These are phyloP conservation scores for Debaryomyces nepalensis DNA, from an alignment of 1,139 yeast genomes.

Conservation along the genomic window DNA sequence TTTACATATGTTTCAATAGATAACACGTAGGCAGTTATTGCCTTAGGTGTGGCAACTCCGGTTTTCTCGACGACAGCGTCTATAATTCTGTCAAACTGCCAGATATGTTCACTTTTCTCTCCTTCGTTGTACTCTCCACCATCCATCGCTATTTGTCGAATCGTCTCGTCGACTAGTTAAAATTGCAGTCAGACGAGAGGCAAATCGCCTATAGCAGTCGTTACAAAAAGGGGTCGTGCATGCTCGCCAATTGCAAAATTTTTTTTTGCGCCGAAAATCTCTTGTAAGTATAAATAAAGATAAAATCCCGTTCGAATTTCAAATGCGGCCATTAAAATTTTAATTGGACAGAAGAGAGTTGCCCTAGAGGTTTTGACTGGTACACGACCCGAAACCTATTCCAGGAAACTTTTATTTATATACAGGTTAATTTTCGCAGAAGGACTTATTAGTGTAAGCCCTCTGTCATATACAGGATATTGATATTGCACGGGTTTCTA, in stretches of 20 bases:
- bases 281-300: conserved; percentile 14
- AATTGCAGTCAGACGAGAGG: conserved; percentile 8
- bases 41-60: too few relatives aligned
- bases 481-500: conserved; percentile 2
- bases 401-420: neutral
- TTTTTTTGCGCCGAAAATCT: conserved; percentile 12
- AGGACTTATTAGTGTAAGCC: neutral
- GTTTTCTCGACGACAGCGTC: too few relatives aligned
- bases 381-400: conserved; percentile 5
- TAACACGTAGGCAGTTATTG: conserved; percentile 8
- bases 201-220: conserved; percentile 4
- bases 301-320: conserved; percentile 12
- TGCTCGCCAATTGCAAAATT: conserved; percentile 6
- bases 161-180: too few relatives aligned
- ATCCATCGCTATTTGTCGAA: too few relatives aligned
- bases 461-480: neutral
- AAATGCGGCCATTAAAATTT: conserved; percentile 12
- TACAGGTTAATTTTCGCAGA: neutral
- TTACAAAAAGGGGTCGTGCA: conserved; percentile 3
- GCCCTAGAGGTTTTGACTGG: conserved; percentile 9
- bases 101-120: too few relatives aligned
- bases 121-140: too few relatives aligned
- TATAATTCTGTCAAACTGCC: too few relatives aligned
- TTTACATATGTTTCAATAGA: conserved; percentile 7
- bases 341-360: conserved; percentile 13